These are phyloP conservation scores for Suhomyces coccinellae DNA, from an alignment of 1,139 yeast genomes.

Conservation along the genomic window DNA sequence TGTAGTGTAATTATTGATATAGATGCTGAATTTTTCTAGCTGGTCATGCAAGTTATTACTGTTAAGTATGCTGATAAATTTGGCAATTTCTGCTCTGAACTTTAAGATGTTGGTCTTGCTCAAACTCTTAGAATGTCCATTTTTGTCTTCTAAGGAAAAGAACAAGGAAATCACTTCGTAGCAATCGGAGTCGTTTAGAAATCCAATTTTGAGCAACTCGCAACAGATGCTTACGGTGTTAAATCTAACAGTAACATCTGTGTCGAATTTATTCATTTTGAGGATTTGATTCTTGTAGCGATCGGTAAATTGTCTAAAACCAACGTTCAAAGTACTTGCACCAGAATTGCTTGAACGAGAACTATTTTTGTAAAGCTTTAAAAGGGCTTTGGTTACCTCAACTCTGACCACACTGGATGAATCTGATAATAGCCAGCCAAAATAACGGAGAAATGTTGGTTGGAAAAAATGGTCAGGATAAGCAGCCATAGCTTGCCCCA, in stretches of 20 bases:
- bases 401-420: constrained; percentile 58
- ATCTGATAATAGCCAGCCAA: constrained; percentile 86
- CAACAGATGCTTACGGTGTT: constrained; percentile 54
- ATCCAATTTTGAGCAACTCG: constrained; percentile 60
- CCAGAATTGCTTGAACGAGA: constrained; percentile 14
- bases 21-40: constrained; percentile 25
- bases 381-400: constrained; percentile 62
- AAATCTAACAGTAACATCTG: constrained; percentile 47
- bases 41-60: constrained; percentile 17
- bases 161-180: constrained; percentile 44
- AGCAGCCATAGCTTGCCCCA: constrained; percentile 68
- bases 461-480: constrained; percentile 73
- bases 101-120: constrained; percentile 26
- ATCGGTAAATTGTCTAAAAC: constrained; percentile 71
- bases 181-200: constrained; percentile 58
- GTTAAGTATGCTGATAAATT: constrained; percentile 29
- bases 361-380: constrained; percentile 45
- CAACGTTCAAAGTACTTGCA: constrained; percentile 28
- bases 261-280: constrained; percentile 50
- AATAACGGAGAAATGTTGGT: constrained; percentile 67
- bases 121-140: constrained; percentile 22
- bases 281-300: constrained; percentile 64
- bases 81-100: constrained; percentile 34
- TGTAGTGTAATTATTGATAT: constrained; percentile 24
- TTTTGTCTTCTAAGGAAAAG: constrained; percentile 25